Evolutionary conservation across 2,329 filamentous ascomycete species (phyloP).

Genomic region (Ascosphaera aggregata): DNA sequence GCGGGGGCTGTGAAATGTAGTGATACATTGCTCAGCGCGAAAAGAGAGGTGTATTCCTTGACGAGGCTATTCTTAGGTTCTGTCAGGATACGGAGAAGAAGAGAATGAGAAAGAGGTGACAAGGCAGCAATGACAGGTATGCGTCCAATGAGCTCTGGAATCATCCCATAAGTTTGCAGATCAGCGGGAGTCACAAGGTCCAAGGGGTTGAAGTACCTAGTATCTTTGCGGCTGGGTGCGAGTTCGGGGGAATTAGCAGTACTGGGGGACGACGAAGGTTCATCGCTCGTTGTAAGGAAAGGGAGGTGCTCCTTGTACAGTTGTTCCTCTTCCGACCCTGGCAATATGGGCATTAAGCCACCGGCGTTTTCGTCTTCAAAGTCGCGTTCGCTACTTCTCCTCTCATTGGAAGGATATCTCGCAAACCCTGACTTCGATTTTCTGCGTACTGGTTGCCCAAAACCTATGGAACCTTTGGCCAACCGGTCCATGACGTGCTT

Average conservation of each 20-base stretch:
- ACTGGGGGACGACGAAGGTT: conserved; percentile 25
- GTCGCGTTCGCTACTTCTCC: conserved; percentile 5
- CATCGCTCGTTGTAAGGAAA: conserved; percentile 23
- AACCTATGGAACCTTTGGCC: conserved; percentile 68
- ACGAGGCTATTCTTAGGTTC: conserved; percentile 78
- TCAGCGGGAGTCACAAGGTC: conserved; percentile 55
- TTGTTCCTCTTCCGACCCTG: conserved; percentile 41
- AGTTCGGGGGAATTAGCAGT: conserved; percentile 12
- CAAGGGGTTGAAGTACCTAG: conserved; percentile 31
- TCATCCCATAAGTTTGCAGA: conserved; percentile 69
- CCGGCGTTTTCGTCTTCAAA: conserved; percentile 9
- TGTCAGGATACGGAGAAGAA: conserved; percentile 68
- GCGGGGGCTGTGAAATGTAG: conserved; percentile 65
- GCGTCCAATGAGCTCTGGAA: conserved; percentile 87
- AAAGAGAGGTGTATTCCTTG: conserved; percentile 71
- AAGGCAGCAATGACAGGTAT: conserved; percentile 78
- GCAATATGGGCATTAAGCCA: conserved; percentile 25
- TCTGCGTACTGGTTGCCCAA: conserved; percentile 57
- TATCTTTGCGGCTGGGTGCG: conserved; percentile 17
- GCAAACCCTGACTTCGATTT: conserved; percentile 12
- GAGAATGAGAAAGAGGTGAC: conserved; percentile 42
- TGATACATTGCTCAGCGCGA: conserved; percentile 53
- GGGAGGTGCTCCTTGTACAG: conserved; percentile 35
- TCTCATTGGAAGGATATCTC: neutral
- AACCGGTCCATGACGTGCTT: conserved; percentile 75